Conservation (phyloP, 2,329 filamentous ascomycete species). For the Lasiodiplodia sp. region DNA sequence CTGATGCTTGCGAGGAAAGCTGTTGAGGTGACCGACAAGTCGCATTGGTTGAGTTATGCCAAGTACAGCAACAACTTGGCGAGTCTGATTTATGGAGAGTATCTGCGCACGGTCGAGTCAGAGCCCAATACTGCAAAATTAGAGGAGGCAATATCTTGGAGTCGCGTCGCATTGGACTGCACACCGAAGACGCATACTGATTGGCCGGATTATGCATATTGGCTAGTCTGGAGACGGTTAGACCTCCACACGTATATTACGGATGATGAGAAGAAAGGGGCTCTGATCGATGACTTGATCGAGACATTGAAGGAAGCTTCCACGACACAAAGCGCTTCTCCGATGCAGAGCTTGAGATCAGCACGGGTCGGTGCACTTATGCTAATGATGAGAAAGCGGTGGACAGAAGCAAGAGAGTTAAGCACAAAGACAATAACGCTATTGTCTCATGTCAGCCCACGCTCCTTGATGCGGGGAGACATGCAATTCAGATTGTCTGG, state of each 20-base stretch:
- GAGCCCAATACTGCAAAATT: too few species aligned
- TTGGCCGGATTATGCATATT: slow-evolving; percentile 24
- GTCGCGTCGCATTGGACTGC: not conserved
- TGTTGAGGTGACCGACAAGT: not conserved
- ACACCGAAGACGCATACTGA: slow-evolving; percentile 9
- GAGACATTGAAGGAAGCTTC: not conserved
- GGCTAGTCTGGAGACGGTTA: slow-evolving; percentile 10
- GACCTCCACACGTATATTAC: not conserved
- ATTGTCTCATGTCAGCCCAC: slow-evolving; percentile 21
- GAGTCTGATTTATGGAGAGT: not conserved
- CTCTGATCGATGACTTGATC: not conserved
- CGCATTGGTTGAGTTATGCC: not conserved
- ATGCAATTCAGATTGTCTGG: slow-evolving; percentile 23
- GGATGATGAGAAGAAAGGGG: not conserved
- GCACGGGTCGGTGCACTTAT: not conserved
- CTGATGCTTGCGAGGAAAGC: not conserved
- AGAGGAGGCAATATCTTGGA: too few species aligned
- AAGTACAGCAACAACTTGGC: not conserved
- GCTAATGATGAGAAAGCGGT: not conserved
- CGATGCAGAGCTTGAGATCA: not conserved
- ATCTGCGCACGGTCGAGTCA: not conserved
- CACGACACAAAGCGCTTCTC: not conserved
- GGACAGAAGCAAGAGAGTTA: not conserved
- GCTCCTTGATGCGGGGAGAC: slow-evolving; percentile 27
- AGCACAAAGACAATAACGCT: slow-evolving; percentile 7